phyloP scores from a whole-genome alignment of 2,329 filamentous ascomycete genomes.

The Xylaria sp. region DNA sequence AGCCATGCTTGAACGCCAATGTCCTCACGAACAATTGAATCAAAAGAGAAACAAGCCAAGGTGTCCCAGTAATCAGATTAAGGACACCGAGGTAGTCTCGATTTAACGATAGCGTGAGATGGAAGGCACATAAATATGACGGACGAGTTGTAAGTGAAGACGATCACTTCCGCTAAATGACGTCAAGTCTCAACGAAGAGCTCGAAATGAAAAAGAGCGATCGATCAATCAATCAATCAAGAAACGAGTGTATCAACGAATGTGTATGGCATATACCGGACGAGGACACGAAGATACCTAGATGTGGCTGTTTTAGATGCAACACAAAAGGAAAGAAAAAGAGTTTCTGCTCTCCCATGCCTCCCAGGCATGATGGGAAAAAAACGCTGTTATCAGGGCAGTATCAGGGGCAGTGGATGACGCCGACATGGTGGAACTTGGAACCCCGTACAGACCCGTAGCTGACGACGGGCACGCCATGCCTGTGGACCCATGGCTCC shows the following conservation, averaged over 20 bases:
- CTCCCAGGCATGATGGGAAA: slow-evolving; percentile 4
- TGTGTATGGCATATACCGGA: background rate
- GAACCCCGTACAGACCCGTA: background rate
- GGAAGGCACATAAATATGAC: background rate
- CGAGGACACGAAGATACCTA: slow-evolving; percentile 16
- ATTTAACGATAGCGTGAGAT: slow-evolving; percentile 1
- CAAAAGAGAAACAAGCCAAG: background rate
- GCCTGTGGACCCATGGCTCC: slow-evolving; percentile 23
- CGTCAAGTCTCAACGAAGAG: slow-evolving; percentile 34
- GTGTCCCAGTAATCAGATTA: background rate
- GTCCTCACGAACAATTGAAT: background rate
- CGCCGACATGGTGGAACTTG: slow-evolving; percentile 29
- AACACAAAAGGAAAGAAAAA: slow-evolving; percentile 16
- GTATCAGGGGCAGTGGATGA: slow-evolving; percentile 28
- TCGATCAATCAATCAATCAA: slow-evolving; percentile 2
- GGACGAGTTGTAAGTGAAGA: background rate
- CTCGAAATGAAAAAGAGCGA: slow-evolving; percentile 14
- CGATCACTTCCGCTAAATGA: slow-evolving; percentile 13
- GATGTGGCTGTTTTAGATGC: background rate
- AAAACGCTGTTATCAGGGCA: slow-evolving; percentile 1
- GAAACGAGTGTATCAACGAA: background rate
- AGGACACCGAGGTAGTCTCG: background rate
- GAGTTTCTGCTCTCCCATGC: background rate
- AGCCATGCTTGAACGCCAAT: slow-evolving; percentile 21
- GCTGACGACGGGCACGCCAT: slow-evolving; percentile 29